Evolutionary conservation across 441 rosid species (phyloP).

Genomic region (Cnidoscolus chayamansa): DNA sequence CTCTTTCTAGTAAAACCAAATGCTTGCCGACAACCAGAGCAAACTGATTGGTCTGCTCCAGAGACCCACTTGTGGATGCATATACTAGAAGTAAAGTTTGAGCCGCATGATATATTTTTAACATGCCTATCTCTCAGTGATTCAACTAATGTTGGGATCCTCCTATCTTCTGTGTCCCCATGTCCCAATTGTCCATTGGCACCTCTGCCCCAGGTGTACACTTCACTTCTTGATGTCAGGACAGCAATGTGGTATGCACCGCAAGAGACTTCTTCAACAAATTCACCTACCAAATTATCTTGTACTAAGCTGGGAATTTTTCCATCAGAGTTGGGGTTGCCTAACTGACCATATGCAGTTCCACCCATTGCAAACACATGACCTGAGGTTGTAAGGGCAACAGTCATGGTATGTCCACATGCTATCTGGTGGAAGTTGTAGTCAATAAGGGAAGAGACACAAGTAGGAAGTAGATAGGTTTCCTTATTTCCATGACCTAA

Average conservation of each 20-base stretch:
- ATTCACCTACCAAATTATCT: conserved; percentile 80
- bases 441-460: conserved; percentile 77
- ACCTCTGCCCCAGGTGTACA: conserved; percentile 91
- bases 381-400: conserved; percentile 87
- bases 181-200: conserved; percentile 87
- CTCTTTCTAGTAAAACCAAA: conserved; percentile 88
- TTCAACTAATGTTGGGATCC: conserved; percentile 68
- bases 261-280: conserved; percentile 84
- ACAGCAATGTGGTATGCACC: conserved; percentile 82
- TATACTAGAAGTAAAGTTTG: conserved; percentile 83
- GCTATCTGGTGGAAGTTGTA: conserved; percentile 83
- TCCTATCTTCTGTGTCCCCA: conserved; percentile 75
- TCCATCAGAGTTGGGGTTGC: conserved; percentile 64
- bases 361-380: conserved; percentile 90
- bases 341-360: conserved; percentile 65
- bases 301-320: conserved; percentile 70
- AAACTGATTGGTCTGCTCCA: conserved; percentile 80
- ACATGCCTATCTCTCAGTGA: conserved; percentile 72
- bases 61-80: conserved; percentile 95
- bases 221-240: conserved; percentile 85
- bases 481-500: conserved; percentile 90
- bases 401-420: conserved; percentile 76
- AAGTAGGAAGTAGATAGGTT: conserved; percentile 68
- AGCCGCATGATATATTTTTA: conserved; percentile 81
- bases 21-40: conserved; percentile 86